These are phyloP conservation scores for Phylloporus rhodoxanthus DNA, from an alignment of 768 basidiomycete species.

Conservation along the genomic window DNA sequence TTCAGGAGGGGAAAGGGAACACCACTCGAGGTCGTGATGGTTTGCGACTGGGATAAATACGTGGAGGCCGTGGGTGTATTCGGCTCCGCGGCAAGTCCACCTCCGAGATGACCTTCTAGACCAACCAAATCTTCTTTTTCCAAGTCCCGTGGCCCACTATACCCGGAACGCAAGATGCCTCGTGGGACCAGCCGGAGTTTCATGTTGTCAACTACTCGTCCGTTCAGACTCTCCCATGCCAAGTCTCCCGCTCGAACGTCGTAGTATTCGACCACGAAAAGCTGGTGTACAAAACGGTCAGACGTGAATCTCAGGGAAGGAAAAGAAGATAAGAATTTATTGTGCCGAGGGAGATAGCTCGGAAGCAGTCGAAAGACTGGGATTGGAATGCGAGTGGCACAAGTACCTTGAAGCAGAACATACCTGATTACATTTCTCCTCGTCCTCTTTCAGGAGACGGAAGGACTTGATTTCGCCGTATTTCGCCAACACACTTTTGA, in stretches of 20 bases:
- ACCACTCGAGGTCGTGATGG: conserved; percentile 18
- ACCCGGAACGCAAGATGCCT: conserved; percentile 21
- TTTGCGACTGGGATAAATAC: conserved; percentile 31
- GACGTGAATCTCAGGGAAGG: not conserved
- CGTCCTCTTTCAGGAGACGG: conserved; percentile 21
- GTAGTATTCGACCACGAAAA: conserved; percentile 62
- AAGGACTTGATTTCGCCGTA: conserved; percentile 31
- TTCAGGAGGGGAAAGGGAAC: conserved; percentile 23
- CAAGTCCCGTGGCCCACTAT: conserved; percentile 17
- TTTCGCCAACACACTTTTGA: conserved; percentile 26
- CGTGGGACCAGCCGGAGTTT: conserved; percentile 41
- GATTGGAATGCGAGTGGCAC: not conserved
- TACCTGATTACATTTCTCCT: conserved; percentile 25
- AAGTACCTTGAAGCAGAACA: conserved; percentile 8
- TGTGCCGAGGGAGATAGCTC: conserved; percentile 3
- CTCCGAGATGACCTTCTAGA: conserved; percentile 28
- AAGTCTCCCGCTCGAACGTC: conserved; percentile 53
- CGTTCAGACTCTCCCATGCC: conserved; percentile 48
- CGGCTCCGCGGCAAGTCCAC: conserved; percentile 33
- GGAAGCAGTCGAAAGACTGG: conserved; percentile 3
- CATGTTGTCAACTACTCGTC: conserved; percentile 46
- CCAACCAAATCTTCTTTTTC: conserved; percentile 26
- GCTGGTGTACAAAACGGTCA: conserved; percentile 23
- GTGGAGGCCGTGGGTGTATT: conserved; percentile 32
- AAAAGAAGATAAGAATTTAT: not conserved